Evolutionary conservation across 2,329 filamentous ascomycete species (phyloP).

Genomic region (Elsinoe fawcettii): DNA sequence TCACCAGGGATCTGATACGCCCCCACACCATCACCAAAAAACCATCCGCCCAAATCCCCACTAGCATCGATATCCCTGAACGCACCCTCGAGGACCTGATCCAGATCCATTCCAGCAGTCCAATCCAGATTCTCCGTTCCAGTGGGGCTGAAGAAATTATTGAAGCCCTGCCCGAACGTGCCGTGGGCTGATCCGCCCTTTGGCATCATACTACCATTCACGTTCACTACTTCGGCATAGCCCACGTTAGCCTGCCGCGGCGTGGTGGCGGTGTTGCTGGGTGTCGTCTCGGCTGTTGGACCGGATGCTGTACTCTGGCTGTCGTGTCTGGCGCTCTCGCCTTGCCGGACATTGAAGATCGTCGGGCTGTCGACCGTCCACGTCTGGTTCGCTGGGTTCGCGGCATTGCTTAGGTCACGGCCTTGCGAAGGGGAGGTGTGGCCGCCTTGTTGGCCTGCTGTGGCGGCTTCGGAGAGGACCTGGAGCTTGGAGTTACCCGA

Average conservation of each 20-base stretch:
- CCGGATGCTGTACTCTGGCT: background rate
- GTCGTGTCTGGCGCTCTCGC: background rate
- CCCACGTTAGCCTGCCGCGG: background rate
- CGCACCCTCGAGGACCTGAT: constrained; percentile 19
- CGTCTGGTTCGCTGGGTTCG: constrained; percentile 1
- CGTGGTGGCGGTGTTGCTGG: background rate
- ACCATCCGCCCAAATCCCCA: constrained; percentile 19
- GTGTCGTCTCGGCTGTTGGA: background rate
- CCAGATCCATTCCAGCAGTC: constrained; percentile 18
- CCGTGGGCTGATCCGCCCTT: background rate
- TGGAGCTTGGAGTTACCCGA: constrained; percentile 12
- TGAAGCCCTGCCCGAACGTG: constrained; percentile 8
- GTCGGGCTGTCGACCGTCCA: constrained; percentile 19
- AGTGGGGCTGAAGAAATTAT: background rate
- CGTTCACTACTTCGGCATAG: background rate
- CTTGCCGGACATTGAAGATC: background rate
- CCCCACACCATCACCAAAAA: constrained; percentile 18
- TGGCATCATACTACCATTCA: background rate
- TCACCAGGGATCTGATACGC: constrained; percentile 17
- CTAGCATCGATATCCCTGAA: constrained; percentile 17
- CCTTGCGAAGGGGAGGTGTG: background rate
- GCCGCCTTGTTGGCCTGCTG: constrained; percentile 16
- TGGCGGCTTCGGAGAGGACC: constrained; percentile 19
- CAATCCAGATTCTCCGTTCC: constrained; percentile 13
- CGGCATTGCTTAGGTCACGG: background rate